A percentile compares a stretch with the other conserved stretches of the same genome.
Evolutionary conservation across 192 early-diverging fungal species (phyloP).

Genomic region (Coemansia biformis): DNA sequence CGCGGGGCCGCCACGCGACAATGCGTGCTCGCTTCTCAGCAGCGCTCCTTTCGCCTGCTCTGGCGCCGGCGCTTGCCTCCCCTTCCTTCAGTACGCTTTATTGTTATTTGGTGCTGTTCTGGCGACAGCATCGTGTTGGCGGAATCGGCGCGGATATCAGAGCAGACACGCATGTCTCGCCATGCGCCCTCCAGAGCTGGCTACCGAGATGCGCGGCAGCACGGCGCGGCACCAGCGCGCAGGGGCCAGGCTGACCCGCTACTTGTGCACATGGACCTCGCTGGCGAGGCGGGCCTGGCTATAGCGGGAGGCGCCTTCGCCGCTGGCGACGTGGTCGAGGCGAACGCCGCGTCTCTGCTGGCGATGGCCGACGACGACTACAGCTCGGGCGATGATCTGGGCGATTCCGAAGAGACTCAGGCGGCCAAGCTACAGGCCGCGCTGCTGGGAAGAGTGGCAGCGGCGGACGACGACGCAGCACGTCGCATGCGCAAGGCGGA

Average conservation of each 20-base stretch:
- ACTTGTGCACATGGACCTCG: slow-evolving; percentile 19
- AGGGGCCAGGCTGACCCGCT: slow-evolving; percentile 7
- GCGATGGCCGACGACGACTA: slow-evolving; percentile 20
- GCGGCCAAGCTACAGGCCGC: slow-evolving; percentile 12
- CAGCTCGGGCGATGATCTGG: slow-evolving; percentile 35
- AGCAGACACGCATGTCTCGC: too few relatives aligned
- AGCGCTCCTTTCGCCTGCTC: too few relatives aligned
- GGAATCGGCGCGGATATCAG: too few relatives aligned
- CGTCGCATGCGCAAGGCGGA: slow-evolving; percentile 14
- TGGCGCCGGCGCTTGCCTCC: too few relatives aligned
- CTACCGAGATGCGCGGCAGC: neutral
- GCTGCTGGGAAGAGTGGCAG: slow-evolving; percentile 8
- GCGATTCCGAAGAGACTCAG: slow-evolving; percentile 20
- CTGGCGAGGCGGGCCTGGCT: slow-evolving; percentile 19
- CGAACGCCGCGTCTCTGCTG: slow-evolving; percentile 14
- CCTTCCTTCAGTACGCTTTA: too few relatives aligned
- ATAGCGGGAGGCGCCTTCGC: slow-evolving; percentile 1
- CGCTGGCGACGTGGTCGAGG: neutral
- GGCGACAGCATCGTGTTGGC: too few relatives aligned
- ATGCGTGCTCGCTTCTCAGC: too few relatives aligned
- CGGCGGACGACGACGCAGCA: slow-evolving; percentile 3
- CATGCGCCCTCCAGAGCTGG: too few relatives aligned
- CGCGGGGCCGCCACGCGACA: too few relatives aligned
- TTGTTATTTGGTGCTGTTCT: too few relatives aligned
- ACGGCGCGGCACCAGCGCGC: neutral